Evolutionary conservation across 768 basidiomycete species (phyloP).

Genomic region (Pleurotus platypus): DNA sequence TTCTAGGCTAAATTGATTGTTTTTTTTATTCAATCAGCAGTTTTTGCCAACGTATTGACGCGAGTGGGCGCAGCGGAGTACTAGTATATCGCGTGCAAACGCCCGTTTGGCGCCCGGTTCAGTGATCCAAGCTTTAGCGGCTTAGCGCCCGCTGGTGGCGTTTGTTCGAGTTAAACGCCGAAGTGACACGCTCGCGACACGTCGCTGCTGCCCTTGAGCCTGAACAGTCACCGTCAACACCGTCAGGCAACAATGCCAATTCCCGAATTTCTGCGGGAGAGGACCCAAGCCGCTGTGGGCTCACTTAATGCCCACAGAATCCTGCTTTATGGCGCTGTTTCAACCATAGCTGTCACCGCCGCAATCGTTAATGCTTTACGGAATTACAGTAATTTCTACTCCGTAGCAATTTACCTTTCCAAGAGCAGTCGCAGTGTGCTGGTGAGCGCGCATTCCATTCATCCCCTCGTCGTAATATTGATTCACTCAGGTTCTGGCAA

Average conservation of each 20-base stretch:
- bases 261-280: conserved; percentile 44
- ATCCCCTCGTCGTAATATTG: conserved; percentile 1
- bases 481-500: conserved; percentile 72
- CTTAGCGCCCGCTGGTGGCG: too few species aligned
- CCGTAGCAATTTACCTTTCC: conserved; percentile 88
- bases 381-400: conserved; percentile 89
- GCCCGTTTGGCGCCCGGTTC: too few species aligned
- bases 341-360: conserved; percentile 63
- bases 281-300: conserved; percentile 45
- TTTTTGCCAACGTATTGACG: too few species aligned
- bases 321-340: conserved; percentile 64
- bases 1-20: too few species aligned
- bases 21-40: too few species aligned
- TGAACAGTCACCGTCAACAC: conserved; percentile 3
- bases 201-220: not conserved
- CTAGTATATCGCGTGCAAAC: too few species aligned
- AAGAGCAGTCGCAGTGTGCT: conserved; percentile 91
- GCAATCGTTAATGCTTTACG: conserved; percentile 79
- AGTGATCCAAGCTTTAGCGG: too few species aligned
- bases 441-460: conserved; percentile 41
- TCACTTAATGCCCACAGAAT: conserved; percentile 62
- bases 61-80: too few species aligned
- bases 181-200: too few species aligned
- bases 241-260: conserved; percentile 39
- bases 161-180: too few species aligned